phyloP scores from a whole-genome alignment of 1,139 yeast species.

The Geotrichum macrosporum region DNA sequence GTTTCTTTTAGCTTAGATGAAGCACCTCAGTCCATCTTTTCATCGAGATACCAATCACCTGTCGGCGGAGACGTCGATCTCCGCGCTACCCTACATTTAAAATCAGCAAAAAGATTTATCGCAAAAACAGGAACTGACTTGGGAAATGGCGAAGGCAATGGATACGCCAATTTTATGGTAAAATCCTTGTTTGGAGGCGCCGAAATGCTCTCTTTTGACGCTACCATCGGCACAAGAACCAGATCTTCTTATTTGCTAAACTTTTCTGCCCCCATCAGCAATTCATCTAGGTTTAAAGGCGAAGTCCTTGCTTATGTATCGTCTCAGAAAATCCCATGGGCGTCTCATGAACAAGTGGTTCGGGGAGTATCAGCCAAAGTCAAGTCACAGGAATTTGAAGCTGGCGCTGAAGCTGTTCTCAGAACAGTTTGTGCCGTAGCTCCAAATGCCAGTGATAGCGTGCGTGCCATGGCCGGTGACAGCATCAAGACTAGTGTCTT shows the following conservation, averaged over 20 bases:
- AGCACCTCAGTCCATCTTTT: constrained; percentile 23
- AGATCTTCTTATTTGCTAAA: constrained; percentile 59
- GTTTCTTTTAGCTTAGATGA: constrained; percentile 44
- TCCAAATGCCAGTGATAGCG: constrained; percentile 31
- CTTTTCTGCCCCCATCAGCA: constrained; percentile 57
- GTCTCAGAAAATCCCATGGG: constrained; percentile 64
- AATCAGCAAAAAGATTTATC: constrained; percentile 45
- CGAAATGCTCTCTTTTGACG: constrained; percentile 71
- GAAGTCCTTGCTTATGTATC: constrained; percentile 56
- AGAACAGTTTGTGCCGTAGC: constrained; percentile 52
- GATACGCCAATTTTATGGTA: constrained; percentile 66
- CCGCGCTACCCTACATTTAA: constrained; percentile 27
- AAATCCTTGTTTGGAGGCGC: constrained; percentile 86
- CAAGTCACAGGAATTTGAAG: constrained; percentile 41
- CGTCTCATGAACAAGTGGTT: constrained; percentile 56
- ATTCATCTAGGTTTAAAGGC: constrained; percentile 50
- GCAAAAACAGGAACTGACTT: constrained; percentile 90
- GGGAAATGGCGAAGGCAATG: constrained; percentile 95
- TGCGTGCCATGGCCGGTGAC: constrained; percentile 40
- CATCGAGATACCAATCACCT: constrained; percentile 20
- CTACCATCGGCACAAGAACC: constrained; percentile 77
- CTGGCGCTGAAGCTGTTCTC: constrained; percentile 61
- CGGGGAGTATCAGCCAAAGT: constrained; percentile 57
- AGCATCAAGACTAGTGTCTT: constrained; percentile 37
- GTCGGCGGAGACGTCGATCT: constrained; percentile 22